Base-by-base conservation (phyloP, 169 alveolate genomes). In the Theileria annulata region DNA sequence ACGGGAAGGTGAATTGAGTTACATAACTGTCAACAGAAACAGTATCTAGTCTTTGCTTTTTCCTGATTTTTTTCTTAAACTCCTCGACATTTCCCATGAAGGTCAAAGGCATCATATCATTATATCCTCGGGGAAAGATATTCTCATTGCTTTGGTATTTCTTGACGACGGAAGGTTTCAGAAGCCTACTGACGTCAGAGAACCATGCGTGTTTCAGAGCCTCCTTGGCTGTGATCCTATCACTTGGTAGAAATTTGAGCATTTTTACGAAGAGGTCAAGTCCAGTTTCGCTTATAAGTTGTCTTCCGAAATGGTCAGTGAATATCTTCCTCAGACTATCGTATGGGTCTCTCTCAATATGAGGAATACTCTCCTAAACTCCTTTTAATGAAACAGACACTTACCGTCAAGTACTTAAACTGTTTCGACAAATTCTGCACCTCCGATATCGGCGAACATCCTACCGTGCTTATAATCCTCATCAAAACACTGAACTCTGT, bases 141-240 rank as follows among this genome's bases (percentile, higher is more conserved):
- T 51, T 51, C 51, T 70, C 76, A 23, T 49, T 13, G 37, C 35
- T 31, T 28, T 60, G 59, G 75, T 82, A 82, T 15, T 73, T 66
- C 37, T 63, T 37, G 21, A 77, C 82, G 56, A 84, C 75, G 5
- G 87, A 70, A 9, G 86, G 86, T 78, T 60, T 67, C 49, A 84
- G 74, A 47, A 77, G 71, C n/a, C 37, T 23, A 28, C 79, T 80
- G n/a, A 90, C 87, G 71, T 92, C 92, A 42, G 83, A 78, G 63
- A 94, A 94, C 91, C 96, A 93, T 19, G 88, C 86, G 80, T 93
- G 97, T 25, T 80, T 76, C 17, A 93, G 71, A 28, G 94, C 94
- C 66, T 92, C 93, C 60, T 85, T 77, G 25, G 96, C 95, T 30
- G 96, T 92, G 1, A 94, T 90, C 72, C 97, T 86, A 67, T 87